phyloP scores from a whole-genome alignment of 441 rosid genomes.

The Euphorbia celastroides region DNA sequence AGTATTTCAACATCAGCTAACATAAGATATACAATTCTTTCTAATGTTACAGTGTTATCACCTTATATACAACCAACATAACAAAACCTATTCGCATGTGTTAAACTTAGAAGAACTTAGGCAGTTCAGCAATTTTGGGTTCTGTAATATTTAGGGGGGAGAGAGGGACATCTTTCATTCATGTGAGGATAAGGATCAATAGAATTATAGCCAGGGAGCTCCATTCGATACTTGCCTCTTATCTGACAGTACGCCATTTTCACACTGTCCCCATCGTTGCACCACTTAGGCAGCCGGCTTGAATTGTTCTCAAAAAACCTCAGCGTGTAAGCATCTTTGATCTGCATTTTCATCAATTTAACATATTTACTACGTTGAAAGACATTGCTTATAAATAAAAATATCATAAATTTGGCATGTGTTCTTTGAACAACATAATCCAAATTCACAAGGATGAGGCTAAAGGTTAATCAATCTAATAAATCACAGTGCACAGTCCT shows the following conservation, averaged over 20 bases:
- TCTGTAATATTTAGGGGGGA: slow-evolving; percentile 82
- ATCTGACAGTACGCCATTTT: slow-evolving; percentile 92
- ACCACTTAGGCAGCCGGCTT: slow-evolving; percentile 85
- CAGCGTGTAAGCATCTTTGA: slow-evolving; percentile 85
- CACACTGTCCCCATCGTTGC: slow-evolving; percentile 74
- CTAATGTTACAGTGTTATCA: slow-evolving; percentile 7
- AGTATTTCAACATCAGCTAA: background rate
- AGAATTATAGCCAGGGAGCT: slow-evolving; percentile 77
- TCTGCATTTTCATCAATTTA: slow-evolving; percentile 40
- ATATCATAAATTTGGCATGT: too few relatives aligned
- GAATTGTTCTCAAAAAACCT: slow-evolving; percentile 73
- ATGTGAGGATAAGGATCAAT: slow-evolving; percentile 84
- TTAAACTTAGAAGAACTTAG: background rate
- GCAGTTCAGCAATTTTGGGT: slow-evolving; percentile 53
- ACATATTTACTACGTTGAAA: slow-evolving; percentile 5
- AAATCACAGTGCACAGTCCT: too few relatives aligned
- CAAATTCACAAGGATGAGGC: too few relatives aligned
- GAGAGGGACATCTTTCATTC: slow-evolving; percentile 90
- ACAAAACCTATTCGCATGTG: background rate
- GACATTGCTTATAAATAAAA: too few relatives aligned
- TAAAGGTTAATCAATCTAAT: too few relatives aligned
- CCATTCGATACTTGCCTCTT: slow-evolving; percentile 88
- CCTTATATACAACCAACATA: slow-evolving; percentile 18
- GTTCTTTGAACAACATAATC: too few relatives aligned
- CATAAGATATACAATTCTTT: background rate